Conservation (phyloP, 805 yeast genomes). For the Candida xiaguanensis region DNA sequence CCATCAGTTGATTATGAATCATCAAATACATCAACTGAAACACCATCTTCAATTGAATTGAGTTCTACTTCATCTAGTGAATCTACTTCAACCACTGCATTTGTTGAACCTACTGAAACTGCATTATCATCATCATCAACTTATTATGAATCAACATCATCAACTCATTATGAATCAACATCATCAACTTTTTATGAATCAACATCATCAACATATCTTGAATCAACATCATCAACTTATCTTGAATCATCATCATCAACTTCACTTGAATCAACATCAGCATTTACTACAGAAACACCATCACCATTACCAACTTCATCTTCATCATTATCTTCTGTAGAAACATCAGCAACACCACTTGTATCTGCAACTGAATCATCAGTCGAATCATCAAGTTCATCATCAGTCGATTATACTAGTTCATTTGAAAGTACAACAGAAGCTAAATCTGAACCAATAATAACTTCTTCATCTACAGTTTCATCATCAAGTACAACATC, state of each 20-base stretch:
- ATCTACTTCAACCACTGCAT: background rate
- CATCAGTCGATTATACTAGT: no score
- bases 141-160: background rate
- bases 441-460: background rate
- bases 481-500: background rate
- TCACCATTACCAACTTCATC: conserved; percentile 1
- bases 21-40: background rate
- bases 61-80: background rate
- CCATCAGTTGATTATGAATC: background rate
- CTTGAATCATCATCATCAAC: background rate
- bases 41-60: background rate
- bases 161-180: background rate
- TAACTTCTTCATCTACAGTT: background rate
- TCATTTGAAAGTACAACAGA: background rate
- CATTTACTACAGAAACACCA: background rate
- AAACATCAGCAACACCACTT: background rate
- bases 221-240: background rate
- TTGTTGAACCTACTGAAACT: background rate
- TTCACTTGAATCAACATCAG: background rate
- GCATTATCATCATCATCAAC: background rate
- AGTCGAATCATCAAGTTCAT: no score
- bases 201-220: background rate
- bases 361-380: background rate
- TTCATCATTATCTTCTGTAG: background rate
- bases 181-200: background rate